Evolutionary conservation across 176 grass and related monocot genomes (phyloP).

Genomic region (Chloris gayana): DNA sequence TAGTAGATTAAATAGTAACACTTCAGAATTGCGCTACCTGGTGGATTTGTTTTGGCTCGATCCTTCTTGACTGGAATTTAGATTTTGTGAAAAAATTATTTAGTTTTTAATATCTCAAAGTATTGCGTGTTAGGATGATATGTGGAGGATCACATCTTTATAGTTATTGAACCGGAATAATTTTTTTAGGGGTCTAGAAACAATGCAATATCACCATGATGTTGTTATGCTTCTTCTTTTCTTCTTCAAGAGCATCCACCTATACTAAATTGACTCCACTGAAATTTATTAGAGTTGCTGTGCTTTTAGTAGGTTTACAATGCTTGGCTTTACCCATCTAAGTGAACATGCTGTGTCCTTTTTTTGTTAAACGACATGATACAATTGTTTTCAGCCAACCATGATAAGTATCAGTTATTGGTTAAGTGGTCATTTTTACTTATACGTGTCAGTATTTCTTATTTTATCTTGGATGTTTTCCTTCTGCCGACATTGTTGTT

Average conservation of each 20-base stretch:
- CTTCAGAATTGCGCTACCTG: not conserved
- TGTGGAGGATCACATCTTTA: not conserved
- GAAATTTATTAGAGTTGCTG: not conserved
- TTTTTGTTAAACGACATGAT: constrained; percentile 6
- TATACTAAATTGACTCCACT: not conserved
- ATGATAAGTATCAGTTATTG: constrained; percentile 1
- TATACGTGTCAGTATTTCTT: too few species aligned
- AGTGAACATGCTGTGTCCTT: not conserved
- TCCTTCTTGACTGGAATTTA: not conserved
- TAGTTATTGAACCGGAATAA: not conserved
- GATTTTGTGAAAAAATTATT: not conserved
- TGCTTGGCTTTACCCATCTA: not conserved
- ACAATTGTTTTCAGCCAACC: not conserved
- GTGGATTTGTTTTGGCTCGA: not conserved
- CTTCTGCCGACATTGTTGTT: too few species aligned
- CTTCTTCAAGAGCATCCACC: too few species aligned
- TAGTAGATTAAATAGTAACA: too few species aligned
- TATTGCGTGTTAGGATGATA: not conserved
- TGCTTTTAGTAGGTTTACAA: not conserved
- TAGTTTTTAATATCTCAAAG: not conserved
- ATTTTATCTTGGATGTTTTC: too few species aligned
- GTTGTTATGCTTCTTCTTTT: too few species aligned
- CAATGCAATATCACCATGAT: not conserved
- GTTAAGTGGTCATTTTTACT: too few species aligned
- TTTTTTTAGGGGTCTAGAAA: not conserved